These are phyloP conservation scores for Melampsora medusae DNA, from an alignment of 1,284 basidiomycete species.

Conservation along the genomic window DNA sequence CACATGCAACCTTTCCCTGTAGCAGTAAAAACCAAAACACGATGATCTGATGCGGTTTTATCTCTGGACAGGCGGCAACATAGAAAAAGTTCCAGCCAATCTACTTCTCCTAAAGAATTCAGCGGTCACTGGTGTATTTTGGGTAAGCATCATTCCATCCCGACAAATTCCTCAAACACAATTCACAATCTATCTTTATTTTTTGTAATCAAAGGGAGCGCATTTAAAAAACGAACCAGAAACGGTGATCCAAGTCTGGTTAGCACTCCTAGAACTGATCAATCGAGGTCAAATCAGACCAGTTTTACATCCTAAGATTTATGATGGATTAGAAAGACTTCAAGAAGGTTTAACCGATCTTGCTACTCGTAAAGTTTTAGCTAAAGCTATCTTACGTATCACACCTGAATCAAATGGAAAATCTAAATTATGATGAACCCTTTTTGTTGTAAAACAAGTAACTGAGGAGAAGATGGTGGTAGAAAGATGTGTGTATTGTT, in stretches of 20 bases:
- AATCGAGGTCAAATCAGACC: slow-evolving; percentile 29
- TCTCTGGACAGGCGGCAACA: slow-evolving; percentile 24
- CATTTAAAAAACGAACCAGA: slow-evolving; percentile 66
- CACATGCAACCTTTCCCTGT: too few species aligned
- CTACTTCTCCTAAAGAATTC: slow-evolving; percentile 22
- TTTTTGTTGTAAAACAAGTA: too few species aligned
- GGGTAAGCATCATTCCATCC: slow-evolving; percentile 8
- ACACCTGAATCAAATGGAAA: slow-evolving; percentile 48
- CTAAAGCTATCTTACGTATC: slow-evolving; percentile 76
- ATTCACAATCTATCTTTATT: not conserved
- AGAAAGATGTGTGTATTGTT: too few species aligned
- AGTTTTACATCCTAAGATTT: slow-evolving; percentile 29
- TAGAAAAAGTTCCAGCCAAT: slow-evolving; percentile 39
- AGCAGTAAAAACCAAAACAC: too few species aligned
- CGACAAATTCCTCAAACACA: not conserved
- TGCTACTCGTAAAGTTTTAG: slow-evolving; percentile 82
- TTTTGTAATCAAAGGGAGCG: slow-evolving; percentile 48
- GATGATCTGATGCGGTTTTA: not conserved
- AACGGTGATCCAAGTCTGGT: slow-evolving; percentile 70
- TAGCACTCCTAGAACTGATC: slow-evolving; percentile 66
- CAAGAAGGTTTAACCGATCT: slow-evolving; percentile 60
- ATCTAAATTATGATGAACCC: slow-evolving; percentile 13
- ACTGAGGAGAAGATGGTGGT: too few species aligned
- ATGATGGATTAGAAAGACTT: slow-evolving; percentile 66
- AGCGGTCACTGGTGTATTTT: slow-evolving; percentile 29